Evolutionary conservation across 257 asterid species (phyloP), one percentile per base, ranked within the genome.

Genomic region (Eustoma russellianum): DNA sequence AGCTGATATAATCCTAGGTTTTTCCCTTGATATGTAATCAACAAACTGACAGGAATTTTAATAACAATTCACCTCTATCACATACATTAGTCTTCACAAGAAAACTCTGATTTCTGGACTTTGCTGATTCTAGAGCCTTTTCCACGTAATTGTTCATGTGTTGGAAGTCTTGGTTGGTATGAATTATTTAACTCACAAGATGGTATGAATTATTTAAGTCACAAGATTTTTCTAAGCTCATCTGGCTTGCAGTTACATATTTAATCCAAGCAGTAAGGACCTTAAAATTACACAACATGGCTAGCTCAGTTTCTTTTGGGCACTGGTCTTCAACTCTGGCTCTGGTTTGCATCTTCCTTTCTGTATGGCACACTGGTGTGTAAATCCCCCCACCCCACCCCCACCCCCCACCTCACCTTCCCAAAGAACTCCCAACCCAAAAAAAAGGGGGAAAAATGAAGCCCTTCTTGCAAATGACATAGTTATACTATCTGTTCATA

Each of bases 301-400:
- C 76, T 3, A 13, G 67, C 71, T 61, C 65, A 45, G 46, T 33
- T 57, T 52, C 66, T 49, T 51, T 66, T 18, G 67, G 65, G 48
- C 59, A 13, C 47, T 50, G 53, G 59, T 66, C 66, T 66, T 60
- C 69, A 33, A 51, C 68, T 46, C 40, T 59, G n/a, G 15, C 60
- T 59, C 57, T 74, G 54, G 17, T 79, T 24, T 70, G 10, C 66
- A 17, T 79, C 66, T 68, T 69, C 28, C 62, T 62, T 59, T 74
- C 63, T 12, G 16, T 56, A 17, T 54, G 60, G 69, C 56, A 35
- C 65, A 56, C 48, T 13, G 91, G 94, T 84, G 71, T 14, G 60
- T 47, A n/a, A 24, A 19, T 3, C 28, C 28, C 28, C 28, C 28
- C 28, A 1, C 28, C 28, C 28, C 28, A 1, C 28, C 28, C 28